A percentile compares a stretch with the other conserved stretches of the same genome.
These are phyloP conservation scores for Beauveria medogensis DNA, from an alignment of 2,329 filamentous ascomycete species.

Conservation along the genomic window DNA sequence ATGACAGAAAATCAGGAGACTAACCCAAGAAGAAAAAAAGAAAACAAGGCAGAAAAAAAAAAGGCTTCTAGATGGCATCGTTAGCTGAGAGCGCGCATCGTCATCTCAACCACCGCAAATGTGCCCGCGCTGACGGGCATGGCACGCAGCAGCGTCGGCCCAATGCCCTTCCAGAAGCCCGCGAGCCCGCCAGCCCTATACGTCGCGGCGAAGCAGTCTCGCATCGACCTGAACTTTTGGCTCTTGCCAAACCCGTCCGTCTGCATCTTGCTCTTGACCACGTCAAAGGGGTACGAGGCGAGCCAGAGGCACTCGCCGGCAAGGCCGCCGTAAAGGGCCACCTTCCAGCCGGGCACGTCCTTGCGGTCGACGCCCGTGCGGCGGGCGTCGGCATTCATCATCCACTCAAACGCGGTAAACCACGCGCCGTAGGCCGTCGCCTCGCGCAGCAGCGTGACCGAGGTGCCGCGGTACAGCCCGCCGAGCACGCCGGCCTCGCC, in stretches of 20 bases:
- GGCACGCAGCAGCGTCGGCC: conserved; percentile 80
- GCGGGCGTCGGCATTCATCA: conserved; percentile 84
- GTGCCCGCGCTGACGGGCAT: conserved; percentile 98
- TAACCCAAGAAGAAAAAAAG: not conserved
- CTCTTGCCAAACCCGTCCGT: conserved; percentile 76
- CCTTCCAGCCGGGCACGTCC: conserved; percentile 74
- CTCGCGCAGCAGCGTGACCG: conserved; percentile 80
- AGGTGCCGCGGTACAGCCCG: conserved; percentile 80
- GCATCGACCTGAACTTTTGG: conserved; percentile 72
- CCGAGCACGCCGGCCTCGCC: conserved; percentile 48
- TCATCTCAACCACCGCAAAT: conserved; percentile 74
- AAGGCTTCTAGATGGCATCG: no score
- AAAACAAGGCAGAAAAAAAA: not conserved
- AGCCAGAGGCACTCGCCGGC: conserved; percentile 94
- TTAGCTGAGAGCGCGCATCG: conserved; percentile 52
- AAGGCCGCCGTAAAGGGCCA: conserved; percentile 85
- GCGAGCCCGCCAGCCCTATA: conserved; percentile 66
- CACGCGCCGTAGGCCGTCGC: conserved; percentile 91
- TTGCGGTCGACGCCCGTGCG: conserved; percentile 69
- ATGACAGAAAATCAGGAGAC: no score
- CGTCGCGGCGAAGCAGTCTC: conserved; percentile 80
- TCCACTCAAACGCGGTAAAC: conserved; percentile 91
- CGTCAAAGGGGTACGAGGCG: conserved; percentile 88
- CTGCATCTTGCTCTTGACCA: conserved; percentile 99
- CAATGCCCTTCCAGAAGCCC: conserved; percentile 94